phyloP scores from a whole-genome alignment of 352 stramenopile species.

The Pythium vanterpoolii region DNA sequence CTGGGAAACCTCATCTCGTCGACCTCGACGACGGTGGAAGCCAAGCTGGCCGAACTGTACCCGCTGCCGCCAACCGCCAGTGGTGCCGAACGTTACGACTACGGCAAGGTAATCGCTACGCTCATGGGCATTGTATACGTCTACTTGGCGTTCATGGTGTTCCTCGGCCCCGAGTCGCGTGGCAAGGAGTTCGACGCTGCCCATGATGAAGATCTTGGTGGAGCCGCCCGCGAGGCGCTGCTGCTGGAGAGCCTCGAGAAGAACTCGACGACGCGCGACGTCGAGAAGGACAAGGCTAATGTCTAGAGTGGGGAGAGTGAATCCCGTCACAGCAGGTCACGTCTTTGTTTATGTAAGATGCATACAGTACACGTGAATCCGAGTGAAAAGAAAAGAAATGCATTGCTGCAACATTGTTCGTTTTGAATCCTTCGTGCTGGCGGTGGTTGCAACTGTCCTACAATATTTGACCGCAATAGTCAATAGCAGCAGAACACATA shows the following conservation, averaged over 20 bases:
- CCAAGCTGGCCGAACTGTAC: conserved; percentile 39
- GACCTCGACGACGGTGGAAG: conserved; percentile 42
- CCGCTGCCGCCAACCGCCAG: conserved; percentile 30
- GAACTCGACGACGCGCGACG: conserved; percentile 1
- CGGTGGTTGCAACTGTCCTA: too few relatives aligned
- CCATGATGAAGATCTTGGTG: conserved; percentile 25
- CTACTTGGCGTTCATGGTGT: conserved; percentile 35
- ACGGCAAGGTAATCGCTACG: conserved; percentile 46
- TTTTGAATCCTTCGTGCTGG: too few relatives aligned
- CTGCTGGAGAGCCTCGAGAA: conserved; percentile 4
- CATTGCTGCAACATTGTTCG: too few relatives aligned
- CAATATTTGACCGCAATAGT: too few relatives aligned
- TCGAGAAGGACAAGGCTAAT: conserved; percentile 6
- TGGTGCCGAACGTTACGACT: conserved; percentile 37
- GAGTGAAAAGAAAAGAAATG: too few relatives aligned
- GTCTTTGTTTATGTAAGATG: background rate
- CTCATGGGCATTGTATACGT: conserved; percentile 41
- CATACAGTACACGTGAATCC: background rate
- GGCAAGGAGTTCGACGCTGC: conserved; percentile 40
- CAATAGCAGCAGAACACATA: too few relatives aligned
- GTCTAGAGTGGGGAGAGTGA: conserved; percentile 38
- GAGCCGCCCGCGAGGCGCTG: background rate
- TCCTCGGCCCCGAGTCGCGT: conserved; percentile 40
- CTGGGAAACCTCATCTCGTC: conserved; percentile 52
- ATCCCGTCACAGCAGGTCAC: conserved; percentile 27